These are phyloP conservation scores for Torulaspora gathmanii DNA, from an alignment of 805 yeast genomes.

Conservation along the genomic window DNA sequence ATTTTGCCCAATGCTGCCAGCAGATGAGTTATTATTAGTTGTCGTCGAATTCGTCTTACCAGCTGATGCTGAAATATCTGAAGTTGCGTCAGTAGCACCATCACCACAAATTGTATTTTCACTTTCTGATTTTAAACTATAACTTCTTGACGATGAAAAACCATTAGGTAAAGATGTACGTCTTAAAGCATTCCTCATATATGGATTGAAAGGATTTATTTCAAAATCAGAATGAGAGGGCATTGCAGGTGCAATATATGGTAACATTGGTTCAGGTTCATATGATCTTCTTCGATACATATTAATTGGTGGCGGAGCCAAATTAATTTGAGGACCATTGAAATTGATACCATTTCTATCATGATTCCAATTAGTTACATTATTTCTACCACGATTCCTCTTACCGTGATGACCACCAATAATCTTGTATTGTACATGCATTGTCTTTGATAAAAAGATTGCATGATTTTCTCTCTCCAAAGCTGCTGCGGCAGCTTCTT, in stretches of 20 bases:
- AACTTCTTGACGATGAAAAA: conserved; percentile 17
- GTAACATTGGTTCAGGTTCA: conserved; percentile 14
- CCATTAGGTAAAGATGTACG: conserved; percentile 24
- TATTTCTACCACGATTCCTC: conserved; percentile 25
- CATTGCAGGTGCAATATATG: conserved; percentile 14
- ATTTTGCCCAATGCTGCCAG: conserved; percentile 27
- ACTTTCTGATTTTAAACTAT: conserved; percentile 13
- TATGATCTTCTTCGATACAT: conserved; percentile 43
- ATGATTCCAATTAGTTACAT: conserved; percentile 24
- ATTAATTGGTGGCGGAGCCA: conserved; percentile 83
- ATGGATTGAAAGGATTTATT: conserved; percentile 16
- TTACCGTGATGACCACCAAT: conserved; percentile 32
- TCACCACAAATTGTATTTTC: conserved; percentile 15
- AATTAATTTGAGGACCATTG: conserved; percentile 40
- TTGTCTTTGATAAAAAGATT: conserved; percentile 62
- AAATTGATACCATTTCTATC: conserved; percentile 14
- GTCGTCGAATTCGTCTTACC: conserved; percentile 22
- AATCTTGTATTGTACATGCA: conserved; percentile 82
- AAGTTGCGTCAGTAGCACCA: conserved; percentile 21
- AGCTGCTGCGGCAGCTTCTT: conserved; percentile 78
- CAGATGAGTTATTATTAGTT: conserved; percentile 28
- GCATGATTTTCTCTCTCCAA: conserved; percentile 83
- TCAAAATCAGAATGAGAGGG: conserved; percentile 21
- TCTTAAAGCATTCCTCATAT: conserved; percentile 20
- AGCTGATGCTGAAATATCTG: conserved; percentile 26